A percentile compares a stretch with the other conserved stretches of the same genome.
Conservation (phyloP, 2,329 filamentous ascomycete species). For the Apiospora kogelbergensis region DNA sequence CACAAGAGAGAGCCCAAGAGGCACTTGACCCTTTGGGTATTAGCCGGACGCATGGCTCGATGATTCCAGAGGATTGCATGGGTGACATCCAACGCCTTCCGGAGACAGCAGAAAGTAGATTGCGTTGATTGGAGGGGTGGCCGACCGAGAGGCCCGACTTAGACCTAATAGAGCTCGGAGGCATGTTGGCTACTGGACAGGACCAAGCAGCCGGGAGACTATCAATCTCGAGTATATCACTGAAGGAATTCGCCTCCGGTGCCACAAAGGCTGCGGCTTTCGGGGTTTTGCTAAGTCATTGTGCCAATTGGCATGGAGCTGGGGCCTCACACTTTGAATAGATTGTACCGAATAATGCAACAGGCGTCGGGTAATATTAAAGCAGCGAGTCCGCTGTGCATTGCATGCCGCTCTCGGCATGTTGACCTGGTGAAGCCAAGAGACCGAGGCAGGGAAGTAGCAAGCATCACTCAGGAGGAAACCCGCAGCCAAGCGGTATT, state of each 20-base stretch:
- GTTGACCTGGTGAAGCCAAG: background rate
- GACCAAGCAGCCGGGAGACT: background rate
- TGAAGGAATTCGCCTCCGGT: background rate
- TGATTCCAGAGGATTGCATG: background rate
- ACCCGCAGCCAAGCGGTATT: background rate
- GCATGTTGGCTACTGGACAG: background rate
- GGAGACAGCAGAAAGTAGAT: background rate
- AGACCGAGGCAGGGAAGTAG: background rate
- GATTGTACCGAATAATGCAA: background rate
- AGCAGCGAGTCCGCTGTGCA: background rate
- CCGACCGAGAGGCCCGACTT: background rate
- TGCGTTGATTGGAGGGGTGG: background rate
- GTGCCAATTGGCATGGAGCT: background rate
- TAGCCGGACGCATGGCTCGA: conserved; percentile 5
- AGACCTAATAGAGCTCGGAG: conserved; percentile 3
- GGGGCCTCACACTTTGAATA: background rate
- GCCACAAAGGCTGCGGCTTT: background rate
- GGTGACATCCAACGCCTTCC: background rate
- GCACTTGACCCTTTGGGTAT: conserved; percentile 3
- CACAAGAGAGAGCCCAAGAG: background rate
- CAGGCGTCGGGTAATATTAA: background rate
- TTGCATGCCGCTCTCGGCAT: background rate
- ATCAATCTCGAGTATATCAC: conserved; percentile 1
- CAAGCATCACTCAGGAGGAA: background rate
- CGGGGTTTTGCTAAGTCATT: background rate